These are phyloP conservation scores for Kwoniella dejecticola DNA, from an alignment of 768 basidiomycete genomes.

Conservation along the genomic window DNA sequence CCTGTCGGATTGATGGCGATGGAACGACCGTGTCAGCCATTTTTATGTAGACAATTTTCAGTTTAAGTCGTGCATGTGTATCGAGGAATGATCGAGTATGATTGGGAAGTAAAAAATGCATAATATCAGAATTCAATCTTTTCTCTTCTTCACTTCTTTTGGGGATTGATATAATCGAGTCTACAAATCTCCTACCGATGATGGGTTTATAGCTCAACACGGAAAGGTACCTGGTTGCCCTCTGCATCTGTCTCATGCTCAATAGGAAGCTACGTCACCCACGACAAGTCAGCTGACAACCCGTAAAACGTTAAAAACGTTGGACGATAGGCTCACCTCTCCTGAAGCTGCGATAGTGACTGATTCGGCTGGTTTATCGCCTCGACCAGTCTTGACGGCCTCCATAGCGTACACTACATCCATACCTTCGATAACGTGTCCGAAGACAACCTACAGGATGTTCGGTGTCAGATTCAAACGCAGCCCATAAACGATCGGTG, in stretches of 20 bases:
- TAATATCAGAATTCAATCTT: constrained; percentile 21
- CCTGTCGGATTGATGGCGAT: neutral
- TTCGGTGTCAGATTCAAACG: neutral
- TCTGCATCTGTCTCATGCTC: constrained; percentile 61
- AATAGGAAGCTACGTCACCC: constrained; percentile 44
- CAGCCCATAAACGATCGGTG: constrained; percentile 38
- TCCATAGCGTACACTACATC: constrained; percentile 76
- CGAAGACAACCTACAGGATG: constrained; percentile 76
- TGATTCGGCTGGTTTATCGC: constrained; percentile 74
- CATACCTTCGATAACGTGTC: constrained; percentile 89
- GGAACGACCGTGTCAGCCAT: neutral
- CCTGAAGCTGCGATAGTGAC: constrained; percentile 81
- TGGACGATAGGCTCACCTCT: constrained; percentile 65
- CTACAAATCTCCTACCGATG: constrained; percentile 7
- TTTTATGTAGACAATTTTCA: neutral
- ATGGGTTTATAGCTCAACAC: constrained; percentile 78
- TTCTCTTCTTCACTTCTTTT: neutral
- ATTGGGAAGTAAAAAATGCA: constrained; percentile 18
- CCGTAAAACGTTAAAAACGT: neutral
- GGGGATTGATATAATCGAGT: too few species aligned
- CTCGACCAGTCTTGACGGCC: constrained; percentile 67
- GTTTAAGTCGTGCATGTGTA: neutral
- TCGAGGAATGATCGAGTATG: neutral
- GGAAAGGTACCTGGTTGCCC: constrained; percentile 88
- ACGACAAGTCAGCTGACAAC: constrained; percentile 4